phyloP scores from a whole-genome alignment of 2,329 filamentous ascomycete genomes.

The Dothistroma pini region DNA sequence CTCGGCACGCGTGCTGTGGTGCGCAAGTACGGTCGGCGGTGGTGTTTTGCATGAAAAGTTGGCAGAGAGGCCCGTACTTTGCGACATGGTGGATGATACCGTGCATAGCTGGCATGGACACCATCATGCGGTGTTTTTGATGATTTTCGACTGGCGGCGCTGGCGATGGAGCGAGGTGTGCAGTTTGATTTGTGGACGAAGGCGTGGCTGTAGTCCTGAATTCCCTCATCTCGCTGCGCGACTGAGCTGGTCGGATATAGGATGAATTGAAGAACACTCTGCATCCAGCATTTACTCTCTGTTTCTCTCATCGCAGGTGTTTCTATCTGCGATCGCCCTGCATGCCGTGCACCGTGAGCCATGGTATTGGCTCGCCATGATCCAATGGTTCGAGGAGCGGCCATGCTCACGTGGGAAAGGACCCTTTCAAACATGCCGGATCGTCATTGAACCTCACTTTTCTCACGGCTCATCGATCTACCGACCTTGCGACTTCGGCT shows the following conservation, averaged over 20 bases:
- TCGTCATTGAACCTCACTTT: not conserved
- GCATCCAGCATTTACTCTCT: not conserved
- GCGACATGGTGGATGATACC: not conserved
- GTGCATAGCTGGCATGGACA: not conserved
- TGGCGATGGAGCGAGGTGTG: not conserved
- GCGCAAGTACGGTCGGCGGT: not conserved
- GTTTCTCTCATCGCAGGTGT: not conserved
- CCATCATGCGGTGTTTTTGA: not conserved
- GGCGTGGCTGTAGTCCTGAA: not conserved
- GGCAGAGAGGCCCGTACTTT: not conserved
- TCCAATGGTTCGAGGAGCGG: slow-evolving; percentile 7
- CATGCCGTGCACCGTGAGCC: not conserved
- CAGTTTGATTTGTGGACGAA: not conserved
- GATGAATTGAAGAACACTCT: not conserved
- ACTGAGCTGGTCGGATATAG: slow-evolving; percentile 1
- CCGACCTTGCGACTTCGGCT: slow-evolving; percentile 1
- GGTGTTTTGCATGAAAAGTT: slow-evolving; percentile 6
- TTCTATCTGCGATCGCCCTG: not conserved
- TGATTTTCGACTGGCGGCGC: not conserved
- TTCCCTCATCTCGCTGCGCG: not conserved
- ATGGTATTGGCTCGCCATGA: not conserved
- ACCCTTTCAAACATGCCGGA: not conserved
- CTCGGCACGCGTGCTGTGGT: slow-evolving; percentile 5
- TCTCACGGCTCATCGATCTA: not conserved
- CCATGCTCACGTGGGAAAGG: not conserved